These are phyloP conservation scores for Hygrocybe punicea DNA, from an alignment of 768 basidiomycete genomes.

Conservation along the genomic window DNA sequence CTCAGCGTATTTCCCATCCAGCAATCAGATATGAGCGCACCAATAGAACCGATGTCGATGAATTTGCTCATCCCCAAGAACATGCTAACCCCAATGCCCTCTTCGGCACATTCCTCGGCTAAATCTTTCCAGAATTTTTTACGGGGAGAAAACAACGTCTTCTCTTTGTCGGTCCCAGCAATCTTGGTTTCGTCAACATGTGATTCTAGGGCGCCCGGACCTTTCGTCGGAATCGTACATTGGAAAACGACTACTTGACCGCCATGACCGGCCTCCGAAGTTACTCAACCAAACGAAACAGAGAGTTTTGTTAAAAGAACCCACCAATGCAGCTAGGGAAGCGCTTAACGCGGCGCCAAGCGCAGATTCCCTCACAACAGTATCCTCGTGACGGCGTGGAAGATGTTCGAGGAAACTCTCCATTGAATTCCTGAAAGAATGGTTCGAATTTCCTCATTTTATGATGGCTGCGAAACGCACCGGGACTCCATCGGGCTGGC, in stretches of 20 bases:
- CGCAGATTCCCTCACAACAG: conserved; percentile 52
- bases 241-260: conserved; percentile 78
- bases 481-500: conserved; percentile 69
- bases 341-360: conserved; percentile 76
- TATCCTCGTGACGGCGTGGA: conserved; percentile 56
- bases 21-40: conserved; percentile 35
- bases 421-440: conserved; percentile 50
- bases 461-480: conserved; percentile 38
- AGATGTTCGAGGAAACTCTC: conserved; percentile 64
- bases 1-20: not conserved
- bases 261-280: conserved; percentile 56
- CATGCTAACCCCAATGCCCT: conserved; percentile 86
- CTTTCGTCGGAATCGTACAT: conserved; percentile 63
- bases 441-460: not conserved
- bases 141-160: conserved; percentile 73
- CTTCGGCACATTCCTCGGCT: conserved; percentile 84
- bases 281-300: conserved; percentile 2
- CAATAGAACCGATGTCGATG: conserved; percentile 86
- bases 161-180: conserved; percentile 86
- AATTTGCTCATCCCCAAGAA: conserved; percentile 79
- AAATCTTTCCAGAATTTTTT: conserved; percentile 75
- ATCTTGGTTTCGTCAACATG: conserved; percentile 51
- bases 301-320: conserved; percentile 19
- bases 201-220: conserved; percentile 60
- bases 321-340: conserved; percentile 67